These are phyloP conservation scores for Sugiyamaella sp. DNA, from an alignment of 1,139 yeast genomes.

Conservation along the genomic window DNA sequence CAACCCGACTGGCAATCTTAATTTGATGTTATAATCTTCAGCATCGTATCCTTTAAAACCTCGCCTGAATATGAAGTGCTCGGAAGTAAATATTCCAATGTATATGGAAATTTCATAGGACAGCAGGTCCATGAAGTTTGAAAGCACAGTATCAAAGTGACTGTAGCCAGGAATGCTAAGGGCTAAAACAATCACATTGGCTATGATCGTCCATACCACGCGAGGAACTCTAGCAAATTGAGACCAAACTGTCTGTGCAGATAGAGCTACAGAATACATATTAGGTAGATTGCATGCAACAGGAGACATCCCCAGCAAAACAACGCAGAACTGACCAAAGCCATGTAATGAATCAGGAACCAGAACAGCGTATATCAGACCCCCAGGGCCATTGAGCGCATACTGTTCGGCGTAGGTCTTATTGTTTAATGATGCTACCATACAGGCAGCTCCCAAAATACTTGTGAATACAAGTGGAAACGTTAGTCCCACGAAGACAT, in stretches of 20 bases:
- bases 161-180: constrained; percentile 21
- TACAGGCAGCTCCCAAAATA: constrained; percentile 86
- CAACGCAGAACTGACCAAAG: constrained; percentile 88
- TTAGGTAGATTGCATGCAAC: constrained; percentile 90
- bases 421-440: constrained; percentile 57
- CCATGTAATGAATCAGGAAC: constrained; percentile 80
- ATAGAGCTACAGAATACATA: constrained; percentile 82
- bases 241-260: constrained; percentile 68
- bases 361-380: constrained; percentile 73
- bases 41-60: constrained; percentile 40
- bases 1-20: constrained; percentile 58
- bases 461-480: constrained; percentile 71
- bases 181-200: constrained; percentile 58
- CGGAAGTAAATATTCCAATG: constrained; percentile 69
- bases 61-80: constrained; percentile 70
- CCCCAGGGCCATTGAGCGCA: constrained; percentile 68
- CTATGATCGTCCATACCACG: constrained; percentile 58
- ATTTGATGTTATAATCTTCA: constrained; percentile 57
- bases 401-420: constrained; percentile 56
- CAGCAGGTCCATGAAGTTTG: constrained; percentile 78
- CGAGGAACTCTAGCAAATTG: constrained; percentile 69
- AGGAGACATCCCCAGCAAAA: constrained; percentile 76
- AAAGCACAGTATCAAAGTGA: constrained; percentile 56
- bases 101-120: constrained; percentile 91
- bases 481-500: constrained; percentile 64